Evolutionary conservation across 1,284 basidiomycete species (phyloP), one percentile per base, ranked within the genome.

Genomic region (Tilletia setariae): DNA sequence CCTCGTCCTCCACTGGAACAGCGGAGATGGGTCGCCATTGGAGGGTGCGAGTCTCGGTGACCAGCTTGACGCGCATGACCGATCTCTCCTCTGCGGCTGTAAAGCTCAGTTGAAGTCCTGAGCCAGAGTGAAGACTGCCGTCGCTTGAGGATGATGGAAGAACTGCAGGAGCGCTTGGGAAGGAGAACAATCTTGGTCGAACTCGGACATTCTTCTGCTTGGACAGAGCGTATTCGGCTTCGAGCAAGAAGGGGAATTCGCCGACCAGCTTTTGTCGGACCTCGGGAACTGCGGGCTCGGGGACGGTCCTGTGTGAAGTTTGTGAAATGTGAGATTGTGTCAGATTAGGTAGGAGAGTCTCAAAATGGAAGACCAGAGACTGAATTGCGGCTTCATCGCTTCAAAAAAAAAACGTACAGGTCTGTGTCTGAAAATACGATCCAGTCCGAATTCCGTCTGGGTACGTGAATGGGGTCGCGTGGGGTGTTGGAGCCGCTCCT

Each of bases 31-130:
- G 53, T 25, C 53, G 53, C 53, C 53, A 59, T 28, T 21, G 23
- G 19, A 59, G 28, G 4, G 53, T 15, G 8, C 53, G 16, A 28
- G 53, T 30, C 53, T 59, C 53, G 19, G 53, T 59, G 1, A 59
- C 53, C 23, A 59, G 3, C 19, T 28, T 59, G 53, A 59, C 53
- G 53, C 53, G 53, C 53, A 59, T 59, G 9, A 59, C 53, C n/a
- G 15, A 11, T 28, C 53, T 21, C 25, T 28, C 53, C 25, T 59
- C 53, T 15, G 23, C 7, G 53, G 53, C 53, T 21, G 25, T 9
- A 30, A 59, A 11, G 53, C 23, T 28, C 4, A 59, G 28, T 21
- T 25, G 53, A 30, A 59, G 53, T n/a, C n/a, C n/a, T n/a, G n/a
- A n/a, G n/a, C n/a, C n/a, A 28, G 53, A 23, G 53, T 30, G 25